Evolutionary conservation across 306 rosid genomes (phyloP).

Genomic region (Boehmeria nivea): DNA sequence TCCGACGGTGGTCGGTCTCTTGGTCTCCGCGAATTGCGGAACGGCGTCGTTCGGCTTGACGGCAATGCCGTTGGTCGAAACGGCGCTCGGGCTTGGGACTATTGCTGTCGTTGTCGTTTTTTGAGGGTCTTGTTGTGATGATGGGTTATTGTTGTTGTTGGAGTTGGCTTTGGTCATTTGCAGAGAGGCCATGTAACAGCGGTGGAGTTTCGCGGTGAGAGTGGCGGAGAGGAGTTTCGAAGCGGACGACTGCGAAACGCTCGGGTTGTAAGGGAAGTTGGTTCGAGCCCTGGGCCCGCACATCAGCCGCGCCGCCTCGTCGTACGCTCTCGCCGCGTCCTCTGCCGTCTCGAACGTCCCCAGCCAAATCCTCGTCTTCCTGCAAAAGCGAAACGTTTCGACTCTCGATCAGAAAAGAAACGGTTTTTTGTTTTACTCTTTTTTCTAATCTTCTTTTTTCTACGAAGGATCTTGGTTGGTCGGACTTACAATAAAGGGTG

Average conservation of each 20-base stretch:
- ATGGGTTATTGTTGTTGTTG: constrained; percentile 13
- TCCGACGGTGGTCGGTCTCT: constrained; percentile 6
- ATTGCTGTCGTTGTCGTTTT: no score
- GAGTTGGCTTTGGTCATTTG: constrained; percentile 64
- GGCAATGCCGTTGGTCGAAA: background rate
- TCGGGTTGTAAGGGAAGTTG: constrained; percentile 81
- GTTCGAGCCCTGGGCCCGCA: constrained; percentile 83
- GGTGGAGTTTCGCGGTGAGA: constrained; percentile 77
- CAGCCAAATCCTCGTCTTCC: constrained; percentile 95
- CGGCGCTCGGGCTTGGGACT: background rate
- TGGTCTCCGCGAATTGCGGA: constrained; percentile 28
- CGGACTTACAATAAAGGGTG: constrained; percentile 81
- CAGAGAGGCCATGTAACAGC: constrained; percentile 78
- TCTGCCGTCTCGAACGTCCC: constrained; percentile 96
- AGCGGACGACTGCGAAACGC: constrained; percentile 59
- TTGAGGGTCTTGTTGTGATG: background rate
- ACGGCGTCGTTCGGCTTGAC: background rate
- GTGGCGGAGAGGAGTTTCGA: constrained; percentile 87
- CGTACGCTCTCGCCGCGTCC: constrained; percentile 90
- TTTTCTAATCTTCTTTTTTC: no score
- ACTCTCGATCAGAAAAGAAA: background rate
- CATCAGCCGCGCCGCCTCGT: constrained; percentile 94
- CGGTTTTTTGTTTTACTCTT: no score
- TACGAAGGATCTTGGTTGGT: background rate
- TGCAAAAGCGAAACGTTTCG: constrained; percentile 29